These are phyloP conservation scores for Trifolium fragiferum DNA, from an alignment of 306 rosid genomes.

Conservation along the genomic window DNA sequence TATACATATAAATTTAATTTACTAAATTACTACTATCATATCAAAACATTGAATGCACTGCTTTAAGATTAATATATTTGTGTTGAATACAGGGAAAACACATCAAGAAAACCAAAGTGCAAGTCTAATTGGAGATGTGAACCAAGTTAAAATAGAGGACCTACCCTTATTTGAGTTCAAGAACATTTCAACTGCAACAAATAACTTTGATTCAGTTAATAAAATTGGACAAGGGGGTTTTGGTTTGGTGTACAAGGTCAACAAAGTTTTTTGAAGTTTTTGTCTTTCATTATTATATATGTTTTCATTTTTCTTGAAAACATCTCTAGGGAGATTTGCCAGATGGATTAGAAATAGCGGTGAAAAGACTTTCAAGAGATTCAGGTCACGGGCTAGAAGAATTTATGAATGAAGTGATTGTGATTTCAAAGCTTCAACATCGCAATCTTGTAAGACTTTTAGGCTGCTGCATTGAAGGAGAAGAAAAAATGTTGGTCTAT, in stretches of 20 bases:
- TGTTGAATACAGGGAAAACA: background rate
- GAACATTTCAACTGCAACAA: constrained; percentile 40
- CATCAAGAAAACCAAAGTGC: background rate
- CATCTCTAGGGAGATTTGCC: constrained; percentile 40
- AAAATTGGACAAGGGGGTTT: constrained; percentile 49
- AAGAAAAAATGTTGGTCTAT: constrained; percentile 46
- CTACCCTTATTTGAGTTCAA: constrained; percentile 34
- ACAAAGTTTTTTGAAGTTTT: too few species aligned
- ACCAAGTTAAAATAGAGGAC: constrained; percentile 40
- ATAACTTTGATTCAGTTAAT: constrained; percentile 33
- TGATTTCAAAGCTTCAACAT: constrained; percentile 51
- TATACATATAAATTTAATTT: too few species aligned
- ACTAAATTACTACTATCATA: too few species aligned
- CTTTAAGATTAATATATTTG: too few species aligned
- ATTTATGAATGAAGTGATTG: constrained; percentile 45
- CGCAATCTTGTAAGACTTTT: constrained; percentile 49
- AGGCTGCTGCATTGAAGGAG: constrained; percentile 43
- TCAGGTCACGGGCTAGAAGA: constrained; percentile 42
- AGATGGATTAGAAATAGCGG: constrained; percentile 42
- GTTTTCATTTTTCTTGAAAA: too few species aligned
- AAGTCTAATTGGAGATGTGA: background rate
- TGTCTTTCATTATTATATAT: too few species aligned
- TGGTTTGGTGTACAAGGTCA: constrained; percentile 48
- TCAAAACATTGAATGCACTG: too few species aligned
- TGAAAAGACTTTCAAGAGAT: constrained; percentile 40